Conservation (phyloP, 306 rosid species). For the Sphenostylis stenocarpa region DNA sequence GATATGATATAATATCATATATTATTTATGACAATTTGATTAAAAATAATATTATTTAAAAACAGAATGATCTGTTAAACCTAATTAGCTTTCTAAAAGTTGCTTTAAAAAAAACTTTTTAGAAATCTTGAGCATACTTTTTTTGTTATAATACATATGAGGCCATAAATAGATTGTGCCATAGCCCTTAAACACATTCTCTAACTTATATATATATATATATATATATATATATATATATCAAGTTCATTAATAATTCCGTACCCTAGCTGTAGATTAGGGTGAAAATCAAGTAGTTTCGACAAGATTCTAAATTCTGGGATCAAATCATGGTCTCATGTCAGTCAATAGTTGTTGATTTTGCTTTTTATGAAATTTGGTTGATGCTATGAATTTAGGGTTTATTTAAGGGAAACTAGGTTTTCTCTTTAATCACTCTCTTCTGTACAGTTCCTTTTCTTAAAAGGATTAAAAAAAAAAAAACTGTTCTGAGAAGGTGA, state of each 20-base stretch:
- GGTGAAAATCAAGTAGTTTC: background rate
- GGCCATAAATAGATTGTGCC: background rate
- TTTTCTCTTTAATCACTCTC: background rate
- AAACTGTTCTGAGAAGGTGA: conserved; percentile 21
- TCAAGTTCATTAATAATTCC: background rate
- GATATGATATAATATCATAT: too few species aligned
- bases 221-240: background rate
- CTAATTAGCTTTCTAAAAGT: too few species aligned
- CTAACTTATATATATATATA: too few species aligned
- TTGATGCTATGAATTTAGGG: background rate
- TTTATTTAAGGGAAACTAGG: background rate
- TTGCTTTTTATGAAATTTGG: background rate
- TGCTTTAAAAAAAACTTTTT: too few species aligned
- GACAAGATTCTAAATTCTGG: background rate
- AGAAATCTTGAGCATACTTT: too few species aligned
- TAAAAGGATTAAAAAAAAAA: background rate
- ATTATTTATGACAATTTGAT: too few species aligned
- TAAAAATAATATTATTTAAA: too few species aligned
- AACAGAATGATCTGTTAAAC: too few species aligned
- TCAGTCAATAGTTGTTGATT: background rate
- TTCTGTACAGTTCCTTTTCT: background rate
- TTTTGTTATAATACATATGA: too few species aligned
- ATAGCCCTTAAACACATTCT: too few species aligned
- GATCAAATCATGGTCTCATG: background rate
- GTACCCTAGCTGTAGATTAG: background rate